Conservation (phyloP, 2,329 filamentous ascomycete genomes). For the Alternaria conjuncta region DNA sequence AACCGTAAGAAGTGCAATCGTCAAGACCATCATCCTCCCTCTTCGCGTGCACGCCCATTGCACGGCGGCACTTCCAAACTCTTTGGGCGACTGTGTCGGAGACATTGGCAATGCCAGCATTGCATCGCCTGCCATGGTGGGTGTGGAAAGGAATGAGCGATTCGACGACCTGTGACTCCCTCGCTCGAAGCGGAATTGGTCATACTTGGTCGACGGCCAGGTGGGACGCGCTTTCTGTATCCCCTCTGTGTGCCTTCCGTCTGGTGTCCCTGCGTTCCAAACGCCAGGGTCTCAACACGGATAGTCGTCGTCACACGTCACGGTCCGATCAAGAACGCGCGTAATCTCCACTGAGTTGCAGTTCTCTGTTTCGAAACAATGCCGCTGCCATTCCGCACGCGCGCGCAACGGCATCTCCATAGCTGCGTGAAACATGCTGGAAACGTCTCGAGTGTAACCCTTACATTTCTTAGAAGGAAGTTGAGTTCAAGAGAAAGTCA, state of each 20-base stretch:
- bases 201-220: not conserved
- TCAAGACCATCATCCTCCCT: constrained; percentile 35
- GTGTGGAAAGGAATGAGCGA: not conserved
- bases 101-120: constrained; percentile 36
- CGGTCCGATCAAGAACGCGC: constrained; percentile 11
- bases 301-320: constrained; percentile 9
- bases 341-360: constrained; percentile 1
- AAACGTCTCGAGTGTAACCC: not conserved
- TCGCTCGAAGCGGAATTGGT: not conserved
- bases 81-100: constrained; percentile 28
- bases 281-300: not conserved
- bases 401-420: not conserved
- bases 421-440: not conserved
- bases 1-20: constrained; percentile 23
- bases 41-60: constrained; percentile 39
- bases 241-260: not conserved
- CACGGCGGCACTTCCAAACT: constrained; percentile 35
- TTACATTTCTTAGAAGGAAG: not conserved
- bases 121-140: constrained; percentile 29
- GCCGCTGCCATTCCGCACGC: not conserved
- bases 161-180: not conserved
- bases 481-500: not conserved
- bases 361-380: not conserved
- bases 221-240: not conserved
- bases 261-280: not conserved